A percentile compares a stretch with the other conserved stretches of the same genome.
Conservation (phyloP, 2,329 filamentous ascomycete genomes). For the Monosporascus sp. region DNA sequence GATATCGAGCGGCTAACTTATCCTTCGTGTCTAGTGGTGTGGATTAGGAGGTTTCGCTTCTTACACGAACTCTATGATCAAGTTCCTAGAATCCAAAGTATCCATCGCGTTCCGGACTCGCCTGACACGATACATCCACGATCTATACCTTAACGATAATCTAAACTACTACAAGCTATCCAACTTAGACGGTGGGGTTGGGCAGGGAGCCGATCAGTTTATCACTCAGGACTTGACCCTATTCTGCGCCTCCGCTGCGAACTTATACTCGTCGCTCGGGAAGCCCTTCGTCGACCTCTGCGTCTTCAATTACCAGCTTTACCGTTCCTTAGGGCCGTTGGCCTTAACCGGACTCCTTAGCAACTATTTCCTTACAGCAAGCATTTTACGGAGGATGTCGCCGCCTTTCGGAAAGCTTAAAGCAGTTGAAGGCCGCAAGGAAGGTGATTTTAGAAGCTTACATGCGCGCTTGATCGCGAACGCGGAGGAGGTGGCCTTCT, state of each 20-base stretch:
- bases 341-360: conserved; percentile 80
- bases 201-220: conserved; percentile 89
- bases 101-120: conserved; percentile 96
- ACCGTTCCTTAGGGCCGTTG: conserved; percentile 81
- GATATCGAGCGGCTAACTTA: conserved; percentile 8
- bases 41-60: conserved; percentile 89
- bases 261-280: conserved; percentile 92
- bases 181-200: conserved; percentile 88
- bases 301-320: conserved; percentile 97
- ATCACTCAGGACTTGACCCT: conserved; percentile 95
- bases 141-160: conserved; percentile 90
- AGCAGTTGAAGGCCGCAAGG: conserved; percentile 88
- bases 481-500: conserved; percentile 96
- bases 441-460: conserved; percentile 88
- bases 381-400: conserved; percentile 78
- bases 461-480: conserved; percentile 93
- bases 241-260: conserved; percentile 89
- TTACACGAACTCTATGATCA: conserved; percentile 99
- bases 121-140: conserved; percentile 92
- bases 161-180: conserved; percentile 94
- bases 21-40: conserved; percentile 58
- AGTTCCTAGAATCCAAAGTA: conserved; percentile 95
- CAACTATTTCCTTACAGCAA: conserved; percentile 93
- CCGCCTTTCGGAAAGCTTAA: conserved; percentile 96
- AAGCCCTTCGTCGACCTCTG: conserved; percentile 96